Conservation (phyloP, 768 basidiomycete genomes). For the Macrolepiota fuliginosa region DNA sequence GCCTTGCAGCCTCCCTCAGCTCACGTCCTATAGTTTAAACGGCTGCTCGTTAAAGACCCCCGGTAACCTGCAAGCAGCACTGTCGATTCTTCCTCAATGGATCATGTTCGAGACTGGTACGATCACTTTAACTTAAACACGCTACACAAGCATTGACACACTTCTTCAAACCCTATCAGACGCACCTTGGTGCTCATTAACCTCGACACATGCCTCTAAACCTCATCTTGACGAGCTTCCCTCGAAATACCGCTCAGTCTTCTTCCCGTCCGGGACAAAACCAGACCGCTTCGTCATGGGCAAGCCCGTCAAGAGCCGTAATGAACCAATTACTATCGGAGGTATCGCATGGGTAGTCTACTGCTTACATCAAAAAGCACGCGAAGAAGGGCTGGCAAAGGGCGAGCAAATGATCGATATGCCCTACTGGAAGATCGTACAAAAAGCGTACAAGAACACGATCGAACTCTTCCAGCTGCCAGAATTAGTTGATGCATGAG, state of each 20-base stretch:
- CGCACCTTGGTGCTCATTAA: constrained; percentile 74
- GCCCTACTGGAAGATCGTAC: constrained; percentile 7
- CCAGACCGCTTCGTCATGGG: constrained; percentile 59
- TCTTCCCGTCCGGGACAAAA: constrained; percentile 49
- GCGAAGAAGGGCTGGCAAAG: background rate
- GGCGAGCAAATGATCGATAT: constrained; percentile 4
- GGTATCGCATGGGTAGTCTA: constrained; percentile 73
- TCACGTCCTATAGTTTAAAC: constrained; percentile 45
- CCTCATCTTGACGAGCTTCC: constrained; percentile 47
- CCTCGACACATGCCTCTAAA: constrained; percentile 62
- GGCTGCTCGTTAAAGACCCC: constrained; percentile 77
- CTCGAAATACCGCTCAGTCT: constrained; percentile 39
- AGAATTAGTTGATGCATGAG: constrained; percentile 5
- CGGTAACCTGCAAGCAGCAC: constrained; percentile 55
- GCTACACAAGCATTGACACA: background rate
- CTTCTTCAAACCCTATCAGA: constrained; percentile 34
- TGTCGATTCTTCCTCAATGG: constrained; percentile 53
- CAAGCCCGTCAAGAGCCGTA: constrained; percentile 71
- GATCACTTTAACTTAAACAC: background rate
- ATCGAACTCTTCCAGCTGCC: constrained; percentile 2
- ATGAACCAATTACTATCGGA: constrained; percentile 66
- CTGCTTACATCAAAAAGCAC: constrained; percentile 36
- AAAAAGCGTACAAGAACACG: constrained; percentile 8
- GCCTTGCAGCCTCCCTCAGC: background rate
- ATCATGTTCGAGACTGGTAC: constrained; percentile 77